phyloP scores from a whole-genome alignment of 1,284 basidiomycete genomes.

The Ceratobasidium sp. region DNA sequence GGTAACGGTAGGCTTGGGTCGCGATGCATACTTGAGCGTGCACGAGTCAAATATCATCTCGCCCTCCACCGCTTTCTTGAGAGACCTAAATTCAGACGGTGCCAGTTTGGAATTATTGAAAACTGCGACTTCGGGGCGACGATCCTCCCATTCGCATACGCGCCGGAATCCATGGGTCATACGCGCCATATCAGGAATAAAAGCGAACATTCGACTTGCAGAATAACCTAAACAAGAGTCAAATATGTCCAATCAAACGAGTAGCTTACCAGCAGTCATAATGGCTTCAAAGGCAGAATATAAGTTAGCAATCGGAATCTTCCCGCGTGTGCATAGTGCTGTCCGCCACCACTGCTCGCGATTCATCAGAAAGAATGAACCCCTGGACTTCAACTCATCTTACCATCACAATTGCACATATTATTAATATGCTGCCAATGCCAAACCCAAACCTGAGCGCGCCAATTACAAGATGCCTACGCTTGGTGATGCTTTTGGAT shows the following conservation, averaged over 20 bases:
- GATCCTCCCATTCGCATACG: too few relatives aligned
- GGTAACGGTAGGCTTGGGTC: slow-evolving; percentile 42
- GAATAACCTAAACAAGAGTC: slow-evolving; percentile 24
- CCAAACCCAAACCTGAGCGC: slow-evolving; percentile 47
- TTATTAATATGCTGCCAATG: slow-evolving; percentile 48
- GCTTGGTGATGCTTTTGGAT: slow-evolving; percentile 41
- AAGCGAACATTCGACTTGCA: slow-evolving; percentile 45
- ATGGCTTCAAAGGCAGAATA: slow-evolving; percentile 50
- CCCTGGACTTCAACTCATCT: slow-evolving; percentile 32
- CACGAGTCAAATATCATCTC: slow-evolving; percentile 41
- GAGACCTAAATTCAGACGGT: too few relatives aligned
- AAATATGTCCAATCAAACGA: too few relatives aligned
- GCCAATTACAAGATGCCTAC: slow-evolving; percentile 45
- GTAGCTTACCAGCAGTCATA: slow-evolving; percentile 46
- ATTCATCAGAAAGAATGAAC: neutral
- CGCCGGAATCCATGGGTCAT: slow-evolving; percentile 39
- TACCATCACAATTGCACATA: slow-evolving; percentile 44
- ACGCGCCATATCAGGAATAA: slow-evolving; percentile 45
- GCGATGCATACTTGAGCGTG: slow-evolving; percentile 46
- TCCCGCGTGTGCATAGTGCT: slow-evolving; percentile 5
- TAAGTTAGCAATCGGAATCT: slow-evolving; percentile 38
- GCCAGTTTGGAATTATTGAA: slow-evolving; percentile 26
- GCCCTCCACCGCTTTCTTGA: neutral
- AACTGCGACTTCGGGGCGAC: slow-evolving; percentile 45
- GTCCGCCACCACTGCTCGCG: slow-evolving; percentile 19